Base-by-base conservation (phyloP, 768 basidiomycete species). In the Bullera alba region DNA sequence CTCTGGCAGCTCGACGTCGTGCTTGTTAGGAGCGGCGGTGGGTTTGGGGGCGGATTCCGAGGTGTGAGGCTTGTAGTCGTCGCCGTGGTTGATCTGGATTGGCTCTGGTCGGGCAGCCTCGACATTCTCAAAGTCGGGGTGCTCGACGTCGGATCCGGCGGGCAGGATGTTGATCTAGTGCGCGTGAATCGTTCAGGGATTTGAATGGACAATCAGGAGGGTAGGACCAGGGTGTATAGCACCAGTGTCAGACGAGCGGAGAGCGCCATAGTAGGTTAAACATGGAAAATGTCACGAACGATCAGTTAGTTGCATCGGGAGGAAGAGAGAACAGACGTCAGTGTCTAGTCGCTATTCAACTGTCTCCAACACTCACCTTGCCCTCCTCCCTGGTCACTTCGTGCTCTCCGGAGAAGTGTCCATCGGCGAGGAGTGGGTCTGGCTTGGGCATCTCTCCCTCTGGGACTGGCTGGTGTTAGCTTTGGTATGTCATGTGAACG, bases 381-480 rank as follows among this genome's bases (percentile, higher is more conserved):
- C 75, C 65, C 42, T 71, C 66, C 7, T 61, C 59, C 38, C 45
- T 67, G 66, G 22, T n/a, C 76, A 14, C 75, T 70, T 43, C 51
- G 21, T 75, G 69, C 17, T 70, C 68, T 10, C 70, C 70, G 4
- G 30, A 37, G 37, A 72, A 72, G 79, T 74, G 46, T 21, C 75
- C 82, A 65, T 80, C 82, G 16, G 53, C 50, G 19, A 87, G 76
- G 27, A 76, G 78, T 3, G 77, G 80, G 63, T 86, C 82, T 41
- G 86, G 78, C 34, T 78, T 79, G 12, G 86, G 83, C 77, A 83
- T 74, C 39, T 64, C 55, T 32, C 61, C 68, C n/a, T 48, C 49
- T 37, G 69, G 69, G 41, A 68, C 70, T 72, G 55, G 23, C 6
- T 2, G 45, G 38, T 23, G 35, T 22, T 10, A n/a, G 27, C 16